Evolutionary conservation across 495 filamentous ascomycete genomes (phyloP), one percentile per base, ranked within the genome.

Genomic region (Lepraria neglecta): DNA sequence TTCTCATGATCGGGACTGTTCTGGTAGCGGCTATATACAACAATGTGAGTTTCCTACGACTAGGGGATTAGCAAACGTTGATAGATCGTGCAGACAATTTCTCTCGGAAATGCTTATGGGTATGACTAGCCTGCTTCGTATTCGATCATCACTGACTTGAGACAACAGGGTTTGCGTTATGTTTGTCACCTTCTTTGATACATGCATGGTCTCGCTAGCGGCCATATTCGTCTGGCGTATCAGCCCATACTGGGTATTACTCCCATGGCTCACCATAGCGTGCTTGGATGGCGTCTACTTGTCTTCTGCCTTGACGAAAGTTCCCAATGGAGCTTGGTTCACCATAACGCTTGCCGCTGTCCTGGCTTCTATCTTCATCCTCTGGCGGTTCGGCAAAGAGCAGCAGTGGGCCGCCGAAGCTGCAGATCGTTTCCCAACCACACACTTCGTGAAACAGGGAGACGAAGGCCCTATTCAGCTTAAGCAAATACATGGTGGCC

Each of bases 351-450:
- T 89, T 19, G 77, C 83, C 0, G 72, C 72, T 15, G 66, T 87
- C 3, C 74, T 89, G 0, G 74, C 83, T 0, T 71, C 68, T 21
- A 62, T 88, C 30, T 84, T 88, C 64, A 70, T 88, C 28, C 74
- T 88, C 14, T 90, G 87, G 87, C 80, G 87, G 14, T 88, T 81
- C 61, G 87, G 87, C 15, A 89, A 90, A 71, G 83, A 87, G 61
- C 77, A 80, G 51, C 87, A 90, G 68, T 90, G 87, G 87, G 73
- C 67, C 21, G 79, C 86, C 4, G 87, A 90, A 69, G 77, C 75
- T 0, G 74, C 76, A 48, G 84, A 87, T 60, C 77, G 80, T 0
- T 78, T 86, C 61, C 77, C 75, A 42, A 74, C 75, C 0, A 73
- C 73, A 0, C 71, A 77, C 7, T 72, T 82, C 15, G 38, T 40